Evolutionary conservation across 768 basidiomycete genomes (phyloP).

Genomic region (Kwoniella dejecticola): DNA sequence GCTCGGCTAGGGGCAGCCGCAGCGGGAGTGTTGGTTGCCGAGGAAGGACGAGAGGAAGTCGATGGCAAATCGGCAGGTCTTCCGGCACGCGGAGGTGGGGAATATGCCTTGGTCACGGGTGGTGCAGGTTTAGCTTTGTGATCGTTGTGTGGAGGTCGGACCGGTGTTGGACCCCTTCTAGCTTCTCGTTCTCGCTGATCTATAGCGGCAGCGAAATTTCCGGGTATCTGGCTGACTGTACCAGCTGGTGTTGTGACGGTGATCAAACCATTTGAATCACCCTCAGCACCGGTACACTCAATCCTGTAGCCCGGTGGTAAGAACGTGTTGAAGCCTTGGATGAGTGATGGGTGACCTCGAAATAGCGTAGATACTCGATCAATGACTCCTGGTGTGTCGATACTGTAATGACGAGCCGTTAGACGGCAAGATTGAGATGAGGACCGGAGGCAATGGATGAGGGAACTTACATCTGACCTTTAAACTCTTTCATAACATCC

Average conservation of each 20-base stretch:
- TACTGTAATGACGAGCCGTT: constrained; percentile 61
- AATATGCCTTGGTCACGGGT: constrained; percentile 10
- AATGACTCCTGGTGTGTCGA: constrained; percentile 97
- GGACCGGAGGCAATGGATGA: background rate
- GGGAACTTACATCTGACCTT: constrained; percentile 68
- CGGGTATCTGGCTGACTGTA: constrained; percentile 52
- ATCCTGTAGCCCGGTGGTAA: constrained; percentile 92
- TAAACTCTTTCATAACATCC: constrained; percentile 99
- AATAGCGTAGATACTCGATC: constrained; percentile 91
- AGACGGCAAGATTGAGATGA: background rate
- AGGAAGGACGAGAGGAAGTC: constrained; percentile 4
- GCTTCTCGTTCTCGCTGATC: constrained; percentile 39
- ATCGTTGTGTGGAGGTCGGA: constrained; percentile 4
- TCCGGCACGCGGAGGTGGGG: no score
- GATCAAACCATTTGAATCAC: constrained; percentile 47
- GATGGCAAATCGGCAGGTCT: no score
- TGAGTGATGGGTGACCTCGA: constrained; percentile 81
- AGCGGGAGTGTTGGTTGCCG: constrained; percentile 1
- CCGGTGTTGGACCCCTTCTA: constrained; percentile 15
- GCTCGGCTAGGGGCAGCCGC: constrained; percentile 10
- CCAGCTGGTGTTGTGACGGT: constrained; percentile 54
- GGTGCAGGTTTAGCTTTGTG: constrained; percentile 4
- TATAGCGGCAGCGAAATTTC: constrained; percentile 46
- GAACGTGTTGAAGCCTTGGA: constrained; percentile 98
- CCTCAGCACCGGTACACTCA: constrained; percentile 59